Evolutionary conservation across 257 asterid genomes (phyloP).

Genomic region (Capsicum baccatum): DNA sequence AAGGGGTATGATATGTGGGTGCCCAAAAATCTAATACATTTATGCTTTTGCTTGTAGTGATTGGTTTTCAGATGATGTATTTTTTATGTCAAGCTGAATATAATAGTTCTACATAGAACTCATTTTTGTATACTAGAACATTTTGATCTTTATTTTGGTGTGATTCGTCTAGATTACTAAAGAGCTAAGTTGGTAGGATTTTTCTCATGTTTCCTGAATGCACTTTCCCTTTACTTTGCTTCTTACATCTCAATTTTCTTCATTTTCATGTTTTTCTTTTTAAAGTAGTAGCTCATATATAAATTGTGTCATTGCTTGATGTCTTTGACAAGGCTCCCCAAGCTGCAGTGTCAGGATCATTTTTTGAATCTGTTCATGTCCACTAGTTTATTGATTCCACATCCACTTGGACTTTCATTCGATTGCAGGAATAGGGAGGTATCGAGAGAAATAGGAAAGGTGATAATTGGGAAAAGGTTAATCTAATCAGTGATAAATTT

Average conservation of each 20-base stretch:
- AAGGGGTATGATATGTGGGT: no score
- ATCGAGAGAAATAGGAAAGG: conserved; percentile 50
- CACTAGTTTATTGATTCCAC: background rate
- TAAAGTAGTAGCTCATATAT: background rate
- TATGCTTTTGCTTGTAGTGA: no score
- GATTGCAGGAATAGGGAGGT: conserved; percentile 59
- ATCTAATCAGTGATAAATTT: conserved; percentile 86
- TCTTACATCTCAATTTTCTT: background rate
- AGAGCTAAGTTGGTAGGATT: conserved; percentile 13
- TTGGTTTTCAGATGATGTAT: background rate
- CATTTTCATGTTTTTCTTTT: background rate
- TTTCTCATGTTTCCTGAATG: conserved; percentile 6
- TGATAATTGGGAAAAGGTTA: conserved; percentile 67
- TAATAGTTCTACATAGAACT: background rate
- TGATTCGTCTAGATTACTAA: background rate
- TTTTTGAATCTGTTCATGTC: background rate
- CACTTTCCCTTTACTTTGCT: background rate
- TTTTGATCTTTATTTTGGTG: conserved; percentile 6
- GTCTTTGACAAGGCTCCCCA: background rate
- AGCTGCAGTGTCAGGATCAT: background rate
- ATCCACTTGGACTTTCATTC: conserved; percentile 18
- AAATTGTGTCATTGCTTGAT: background rate
- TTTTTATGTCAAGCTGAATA: background rate
- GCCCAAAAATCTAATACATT: no score
- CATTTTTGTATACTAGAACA: background rate